These are phyloP conservation scores for Tulasnella sp. DNA, from an alignment of 768 basidiomycete genomes.

Conservation along the genomic window DNA sequence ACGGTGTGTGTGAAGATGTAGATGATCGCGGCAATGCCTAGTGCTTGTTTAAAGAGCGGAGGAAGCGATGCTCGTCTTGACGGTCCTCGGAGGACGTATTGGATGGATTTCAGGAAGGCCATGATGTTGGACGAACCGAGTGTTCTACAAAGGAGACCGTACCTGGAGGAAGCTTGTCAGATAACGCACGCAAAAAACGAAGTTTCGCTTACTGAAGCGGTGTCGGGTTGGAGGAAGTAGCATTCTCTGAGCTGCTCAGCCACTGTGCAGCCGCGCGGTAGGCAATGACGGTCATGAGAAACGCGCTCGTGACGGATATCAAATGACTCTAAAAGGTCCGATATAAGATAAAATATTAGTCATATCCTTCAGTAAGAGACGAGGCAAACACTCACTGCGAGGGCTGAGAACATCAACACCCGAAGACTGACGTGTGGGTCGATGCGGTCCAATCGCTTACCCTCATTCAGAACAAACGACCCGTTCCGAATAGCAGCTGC, in stretches of 20 bases:
- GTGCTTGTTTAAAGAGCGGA: not conserved
- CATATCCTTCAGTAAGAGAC: not conserved
- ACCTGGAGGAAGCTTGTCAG: not conserved
- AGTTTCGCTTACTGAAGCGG: not conserved
- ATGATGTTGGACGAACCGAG: not conserved
- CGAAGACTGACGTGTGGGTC: not conserved
- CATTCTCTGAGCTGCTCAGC: not conserved
- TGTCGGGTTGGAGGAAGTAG: not conserved
- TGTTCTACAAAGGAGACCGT: not conserved
- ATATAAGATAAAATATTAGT: not conserved
- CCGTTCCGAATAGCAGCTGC: not conserved
- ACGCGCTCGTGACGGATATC: not conserved
- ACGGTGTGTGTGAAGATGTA: not conserved
- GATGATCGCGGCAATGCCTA: not conserved
- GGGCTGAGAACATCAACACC: conserved; percentile 1
- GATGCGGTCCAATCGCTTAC: not conserved
- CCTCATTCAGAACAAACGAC: conserved; percentile 4
- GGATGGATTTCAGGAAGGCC: not conserved
- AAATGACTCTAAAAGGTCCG: not conserved
- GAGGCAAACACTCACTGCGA: not conserved
- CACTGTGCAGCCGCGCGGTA: not conserved
- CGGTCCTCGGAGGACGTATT: not conserved
- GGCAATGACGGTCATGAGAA: not conserved
- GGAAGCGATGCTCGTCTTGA: not conserved
- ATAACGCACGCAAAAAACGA: too few species aligned